Evolutionary conservation across 192 early-diverging fungal species (phyloP), one percentile per base, ranked within the genome.

Genomic region (Coemansia sp.): DNA sequence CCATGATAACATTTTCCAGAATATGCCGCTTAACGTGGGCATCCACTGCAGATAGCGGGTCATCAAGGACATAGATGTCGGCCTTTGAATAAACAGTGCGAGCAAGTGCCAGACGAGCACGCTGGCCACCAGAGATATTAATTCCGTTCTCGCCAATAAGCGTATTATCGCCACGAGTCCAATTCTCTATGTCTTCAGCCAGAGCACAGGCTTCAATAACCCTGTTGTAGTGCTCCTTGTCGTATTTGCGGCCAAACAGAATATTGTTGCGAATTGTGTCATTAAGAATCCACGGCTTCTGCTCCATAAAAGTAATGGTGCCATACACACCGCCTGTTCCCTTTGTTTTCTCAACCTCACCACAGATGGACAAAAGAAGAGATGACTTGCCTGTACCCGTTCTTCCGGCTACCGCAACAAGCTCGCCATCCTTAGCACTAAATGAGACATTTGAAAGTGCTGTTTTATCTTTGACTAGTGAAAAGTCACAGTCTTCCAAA

Each of bases 381-480:
- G 84, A 86, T 19, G 75, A 80, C 45, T 91, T 92, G 6, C 90
- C 89, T 9, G 89, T 87, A 16, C 92, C 93, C 8, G 92, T 89
- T 0, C 91, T 75, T 13, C 94, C 93, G 18, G 93, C 89, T 2
- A 95, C 82, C 8, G 89, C 90, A 56, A 92, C 85, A 71, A 89
- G 89, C 37, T 89, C 88, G 23, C 88, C 90, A 2, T 82, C 72
- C 16, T 84, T 85, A 60, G 94, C 72, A 6, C 68, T 47, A 38
- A 90, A 50, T 2, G 67, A 40, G 5, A 70, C 44, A 21, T 66
- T 37, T 5, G 50, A 13, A 4, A 75, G 43, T n/a, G 72, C 65
- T 3, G 23, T 43, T 12, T 56, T 26, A 10, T 47, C 47, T 7
- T 63, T 10, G 4, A 39, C 50, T 49, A 67, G 62, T 5, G 52